Evolutionary conservation across 768 basidiomycete species (phyloP).

Genomic region (Pleurotus citrinopileatus): DNA sequence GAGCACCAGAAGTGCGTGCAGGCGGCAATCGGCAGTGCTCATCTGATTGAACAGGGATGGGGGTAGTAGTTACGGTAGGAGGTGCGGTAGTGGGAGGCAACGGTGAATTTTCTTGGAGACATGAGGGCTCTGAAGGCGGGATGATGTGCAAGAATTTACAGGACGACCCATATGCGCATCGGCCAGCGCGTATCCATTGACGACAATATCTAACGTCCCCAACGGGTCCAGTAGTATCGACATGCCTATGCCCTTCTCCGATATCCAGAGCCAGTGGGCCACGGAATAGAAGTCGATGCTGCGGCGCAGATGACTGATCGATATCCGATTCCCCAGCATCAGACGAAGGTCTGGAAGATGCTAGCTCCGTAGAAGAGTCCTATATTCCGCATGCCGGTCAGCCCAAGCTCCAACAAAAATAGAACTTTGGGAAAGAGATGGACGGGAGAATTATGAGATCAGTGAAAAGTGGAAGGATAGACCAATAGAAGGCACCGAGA

Average conservation of each 20-base stretch:
- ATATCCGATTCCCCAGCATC: neutral
- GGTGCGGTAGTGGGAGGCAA: neutral
- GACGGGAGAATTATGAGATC: neutral
- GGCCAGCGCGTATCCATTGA: neutral
- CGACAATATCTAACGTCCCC: neutral
- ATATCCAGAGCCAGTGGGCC: neutral
- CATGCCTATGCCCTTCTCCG: neutral
- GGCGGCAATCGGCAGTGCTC: too few species aligned
- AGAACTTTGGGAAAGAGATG: too few species aligned
- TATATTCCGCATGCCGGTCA: neutral
- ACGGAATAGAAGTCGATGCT: neutral
- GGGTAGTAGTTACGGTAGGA: too few species aligned
- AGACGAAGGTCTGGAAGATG: neutral
- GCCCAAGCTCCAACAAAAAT: too few species aligned
- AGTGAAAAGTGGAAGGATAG: neutral
- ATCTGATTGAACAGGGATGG: too few species aligned
- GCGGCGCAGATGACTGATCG: neutral
- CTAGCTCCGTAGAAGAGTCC: neutral
- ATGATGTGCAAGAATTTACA: neutral
- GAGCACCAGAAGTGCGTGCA: too few species aligned
- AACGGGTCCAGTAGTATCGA: neutral
- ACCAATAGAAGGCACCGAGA: neutral
- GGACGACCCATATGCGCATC: neutral
- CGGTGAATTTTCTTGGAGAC: neutral
- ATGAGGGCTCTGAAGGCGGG: neutral